A percentile compares a stretch with the other conserved stretches of the same genome.
Conservation (phyloP, 768 basidiomycete genomes). For the Phaffia australis region DNA sequence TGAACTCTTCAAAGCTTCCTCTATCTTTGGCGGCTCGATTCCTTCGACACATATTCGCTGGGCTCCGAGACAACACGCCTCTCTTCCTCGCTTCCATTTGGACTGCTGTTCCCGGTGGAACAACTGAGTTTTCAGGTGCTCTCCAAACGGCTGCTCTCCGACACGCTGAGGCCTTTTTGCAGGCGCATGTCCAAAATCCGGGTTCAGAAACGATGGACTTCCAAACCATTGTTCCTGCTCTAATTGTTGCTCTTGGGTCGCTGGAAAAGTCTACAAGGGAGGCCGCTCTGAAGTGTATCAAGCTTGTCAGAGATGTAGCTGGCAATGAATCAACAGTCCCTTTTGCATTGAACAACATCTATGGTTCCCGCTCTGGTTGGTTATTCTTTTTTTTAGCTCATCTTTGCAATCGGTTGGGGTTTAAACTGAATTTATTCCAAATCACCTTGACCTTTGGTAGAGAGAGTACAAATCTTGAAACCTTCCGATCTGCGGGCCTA, state of each 20-base stretch:
- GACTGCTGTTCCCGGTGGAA: slow-evolving; percentile 31
- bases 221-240: slow-evolving; percentile 39
- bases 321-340: slow-evolving; percentile 8
- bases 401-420: slow-evolving; percentile 19
- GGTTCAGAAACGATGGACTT: slow-evolving; percentile 41
- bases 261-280: slow-evolving; percentile 33
- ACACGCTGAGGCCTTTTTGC: slow-evolving; percentile 69
- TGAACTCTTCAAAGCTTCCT: slow-evolving; percentile 48
- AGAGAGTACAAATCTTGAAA: slow-evolving; percentile 31
- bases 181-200: slow-evolving; percentile 52
- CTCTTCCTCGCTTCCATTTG: slow-evolving; percentile 71
- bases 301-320: slow-evolving; percentile 9
- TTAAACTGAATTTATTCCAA: slow-evolving; percentile 28
- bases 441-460: slow-evolving; percentile 23
- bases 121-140: slow-evolving; percentile 22
- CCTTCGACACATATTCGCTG: slow-evolving; percentile 55
- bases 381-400: background rate
- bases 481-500: slow-evolving; percentile 41
- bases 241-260: slow-evolving; percentile 31
- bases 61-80: slow-evolving; percentile 58
- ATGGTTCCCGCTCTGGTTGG: slow-evolving; percentile 20
- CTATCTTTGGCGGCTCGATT: slow-evolving; percentile 49
- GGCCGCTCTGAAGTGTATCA: slow-evolving; percentile 30
- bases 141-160: slow-evolving; percentile 51
- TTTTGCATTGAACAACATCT: slow-evolving; percentile 24